Evolutionary conservation across 2,329 filamentous ascomycete genomes (phyloP).

Genomic region (Cladosporium colombiae): DNA sequence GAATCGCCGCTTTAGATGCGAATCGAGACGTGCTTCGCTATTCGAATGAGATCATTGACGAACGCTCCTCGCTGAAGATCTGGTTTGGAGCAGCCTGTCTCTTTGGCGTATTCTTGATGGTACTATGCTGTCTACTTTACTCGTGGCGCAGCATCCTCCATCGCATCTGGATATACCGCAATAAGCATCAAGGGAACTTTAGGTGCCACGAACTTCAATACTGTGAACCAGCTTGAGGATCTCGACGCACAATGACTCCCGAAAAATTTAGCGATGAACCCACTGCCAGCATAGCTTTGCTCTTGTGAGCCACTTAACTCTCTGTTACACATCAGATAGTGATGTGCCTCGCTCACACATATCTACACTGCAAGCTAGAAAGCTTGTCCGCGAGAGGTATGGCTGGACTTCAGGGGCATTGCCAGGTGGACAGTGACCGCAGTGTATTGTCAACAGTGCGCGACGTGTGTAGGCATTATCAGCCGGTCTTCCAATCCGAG

Average conservation of each 20-base stretch:
- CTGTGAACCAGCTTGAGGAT: background rate
- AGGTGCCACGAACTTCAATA: background rate
- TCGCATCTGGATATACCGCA: background rate
- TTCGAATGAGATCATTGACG: constrained; percentile 15
- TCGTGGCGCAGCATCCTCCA: background rate
- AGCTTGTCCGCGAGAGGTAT: no score
- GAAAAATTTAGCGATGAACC: background rate
- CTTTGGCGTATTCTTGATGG: background rate
- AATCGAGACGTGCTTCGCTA: constrained; percentile 23
- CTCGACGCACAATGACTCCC: background rate
- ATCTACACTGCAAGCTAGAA: background rate
- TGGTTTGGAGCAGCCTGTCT: background rate
- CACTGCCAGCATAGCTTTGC: background rate
- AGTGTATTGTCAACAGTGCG: no score
- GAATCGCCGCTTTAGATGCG: constrained; percentile 26
- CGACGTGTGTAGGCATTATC: background rate
- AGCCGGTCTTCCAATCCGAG: background rate
- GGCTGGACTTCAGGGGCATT: no score
- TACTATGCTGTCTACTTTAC: background rate
- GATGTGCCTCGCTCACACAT: background rate
- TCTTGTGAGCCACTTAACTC: background rate
- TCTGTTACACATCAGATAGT: background rate
- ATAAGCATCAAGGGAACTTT: background rate
- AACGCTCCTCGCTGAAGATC: background rate
- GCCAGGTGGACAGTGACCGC: no score